Evolutionary conservation across 2,329 filamentous ascomycete species (phyloP).

Genomic region (Diaporthe nobilis): DNA sequence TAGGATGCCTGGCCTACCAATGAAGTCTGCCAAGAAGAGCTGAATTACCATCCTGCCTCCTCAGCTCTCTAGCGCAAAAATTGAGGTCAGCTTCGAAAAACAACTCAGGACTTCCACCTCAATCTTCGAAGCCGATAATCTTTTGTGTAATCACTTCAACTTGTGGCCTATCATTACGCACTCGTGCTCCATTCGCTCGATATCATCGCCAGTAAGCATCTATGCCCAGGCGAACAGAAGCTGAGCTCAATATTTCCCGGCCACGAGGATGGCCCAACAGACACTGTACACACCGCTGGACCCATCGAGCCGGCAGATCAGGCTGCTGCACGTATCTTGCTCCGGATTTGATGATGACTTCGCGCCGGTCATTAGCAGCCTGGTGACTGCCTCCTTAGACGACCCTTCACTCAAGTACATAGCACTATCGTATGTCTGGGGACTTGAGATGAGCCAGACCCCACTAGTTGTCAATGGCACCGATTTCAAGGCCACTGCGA

Average conservation of each 20-base stretch:
- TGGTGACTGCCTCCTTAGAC: neutral
- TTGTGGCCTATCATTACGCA: no score
- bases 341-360: constrained; percentile 1
- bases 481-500: neutral
- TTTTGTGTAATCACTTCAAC: neutral
- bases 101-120: neutral
- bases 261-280: neutral
- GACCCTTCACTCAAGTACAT: constrained; percentile 1
- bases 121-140: neutral
- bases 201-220: no score
- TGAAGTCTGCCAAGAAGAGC: constrained; percentile 28
- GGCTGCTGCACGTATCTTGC: constrained; percentile 7
- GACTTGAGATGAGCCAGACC: neutral
- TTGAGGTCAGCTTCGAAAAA: neutral
- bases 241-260: neutral
- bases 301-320: neutral
- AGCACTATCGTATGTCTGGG: constrained; percentile 16
- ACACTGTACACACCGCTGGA: neutral
- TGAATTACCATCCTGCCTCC: neutral
- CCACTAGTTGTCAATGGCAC: neutral
- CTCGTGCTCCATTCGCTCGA: neutral
- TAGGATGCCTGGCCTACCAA: neutral
- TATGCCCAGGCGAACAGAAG: neutral
- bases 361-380: neutral
- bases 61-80: neutral